A percentile compares a stretch with the other conserved stretches of the same genome.
These are phyloP conservation scores for Trypethelium eluteriae DNA, from an alignment of 495 filamentous ascomycete species.

Conservation along the genomic window DNA sequence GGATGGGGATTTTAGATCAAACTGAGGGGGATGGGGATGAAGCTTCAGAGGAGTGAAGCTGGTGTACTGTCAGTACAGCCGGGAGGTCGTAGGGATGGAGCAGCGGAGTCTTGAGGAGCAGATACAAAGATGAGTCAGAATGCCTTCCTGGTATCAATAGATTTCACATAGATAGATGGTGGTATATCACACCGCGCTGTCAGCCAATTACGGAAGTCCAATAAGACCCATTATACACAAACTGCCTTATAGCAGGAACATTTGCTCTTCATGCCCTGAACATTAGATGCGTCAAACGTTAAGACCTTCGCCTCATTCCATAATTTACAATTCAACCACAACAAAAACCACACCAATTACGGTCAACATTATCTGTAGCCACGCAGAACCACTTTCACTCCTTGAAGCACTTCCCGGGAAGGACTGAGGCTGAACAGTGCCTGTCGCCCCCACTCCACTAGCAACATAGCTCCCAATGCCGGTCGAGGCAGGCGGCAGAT, in stretches of 20 bases:
- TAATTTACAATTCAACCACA: not conserved
- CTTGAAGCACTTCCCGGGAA: not conserved
- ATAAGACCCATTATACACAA: too few species aligned
- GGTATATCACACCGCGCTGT: too few species aligned
- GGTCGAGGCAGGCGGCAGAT: not conserved
- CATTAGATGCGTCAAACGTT: not conserved
- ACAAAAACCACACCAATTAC: not conserved
- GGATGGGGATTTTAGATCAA: not conserved
- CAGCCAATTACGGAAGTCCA: too few species aligned
- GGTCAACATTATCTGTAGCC: not conserved
- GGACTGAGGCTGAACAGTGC: not conserved
- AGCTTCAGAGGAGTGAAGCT: not conserved
- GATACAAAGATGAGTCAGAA: too few species aligned
- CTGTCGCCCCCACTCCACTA: conserved; percentile 6
- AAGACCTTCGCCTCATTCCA: not conserved
- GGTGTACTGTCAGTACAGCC: too few species aligned
- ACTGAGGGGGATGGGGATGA: not conserved
- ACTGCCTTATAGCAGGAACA: too few species aligned
- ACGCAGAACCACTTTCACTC: not conserved
- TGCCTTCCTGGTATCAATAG: too few species aligned
- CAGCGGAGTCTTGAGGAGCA: too few species aligned
- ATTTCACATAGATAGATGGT: too few species aligned
- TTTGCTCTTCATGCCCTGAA: not conserved
- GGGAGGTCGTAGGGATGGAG: too few species aligned
- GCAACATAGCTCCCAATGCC: conserved; percentile 1